These are phyloP conservation scores for Phytophthora kernoviae DNA, from an alignment of 352 stramenopile species.

Conservation along the genomic window DNA sequence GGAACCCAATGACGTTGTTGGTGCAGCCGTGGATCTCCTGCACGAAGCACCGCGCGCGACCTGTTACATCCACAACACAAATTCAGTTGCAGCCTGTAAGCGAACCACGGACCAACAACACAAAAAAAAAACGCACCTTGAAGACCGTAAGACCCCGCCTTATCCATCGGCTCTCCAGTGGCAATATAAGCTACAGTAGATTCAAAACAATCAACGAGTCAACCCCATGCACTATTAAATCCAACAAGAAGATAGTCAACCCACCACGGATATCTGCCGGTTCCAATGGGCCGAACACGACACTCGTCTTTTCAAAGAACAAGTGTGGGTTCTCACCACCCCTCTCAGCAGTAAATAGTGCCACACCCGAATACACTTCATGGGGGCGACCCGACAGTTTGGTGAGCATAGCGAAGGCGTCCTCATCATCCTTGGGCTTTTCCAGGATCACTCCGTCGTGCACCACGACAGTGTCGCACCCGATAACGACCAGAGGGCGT, in stretches of 20 bases:
- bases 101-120: constrained; percentile 1
- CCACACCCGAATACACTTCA: constrained; percentile 90
- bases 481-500: constrained; percentile 62
- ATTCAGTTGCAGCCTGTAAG: background rate
- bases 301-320: constrained; percentile 71
- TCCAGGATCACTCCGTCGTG: constrained; percentile 87
- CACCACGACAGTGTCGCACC: constrained; percentile 91
- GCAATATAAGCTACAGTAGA: constrained; percentile 78
- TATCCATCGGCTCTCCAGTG: constrained; percentile 93
- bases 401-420: constrained; percentile 83
- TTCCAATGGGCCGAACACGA: constrained; percentile 64
- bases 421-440: constrained; percentile 83
- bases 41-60: constrained; percentile 81
- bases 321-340: constrained; percentile 56
- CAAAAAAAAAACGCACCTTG: constrained; percentile 48
- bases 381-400: constrained; percentile 74
- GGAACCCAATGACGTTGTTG: constrained; percentile 93
- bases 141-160: constrained; percentile 91
- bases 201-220: constrained; percentile 6
- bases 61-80: constrained; percentile 17
- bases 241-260: constrained; percentile 6
- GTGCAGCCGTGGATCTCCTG: constrained; percentile 82
- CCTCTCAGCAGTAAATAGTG: constrained; percentile 58
- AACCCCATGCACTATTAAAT: background rate
- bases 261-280: constrained; percentile 65